A percentile compares a stretch with the other conserved stretches of the same genome.
Conservation (phyloP, 345 rosid species). For the Crucihimalaya himalaica region DNA sequence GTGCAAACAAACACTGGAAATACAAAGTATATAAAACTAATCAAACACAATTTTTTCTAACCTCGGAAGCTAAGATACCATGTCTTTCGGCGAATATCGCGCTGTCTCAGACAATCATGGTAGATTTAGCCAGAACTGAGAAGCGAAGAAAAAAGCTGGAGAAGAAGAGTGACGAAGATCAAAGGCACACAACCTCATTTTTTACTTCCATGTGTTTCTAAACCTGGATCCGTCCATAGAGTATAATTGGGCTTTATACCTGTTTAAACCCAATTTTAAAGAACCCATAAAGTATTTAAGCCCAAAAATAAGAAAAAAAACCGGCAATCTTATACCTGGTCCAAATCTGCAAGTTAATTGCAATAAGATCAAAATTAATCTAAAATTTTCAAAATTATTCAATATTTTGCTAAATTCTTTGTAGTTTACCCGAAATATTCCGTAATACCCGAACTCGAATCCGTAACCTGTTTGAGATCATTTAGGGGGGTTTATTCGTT, state of each 20-base stretch:
- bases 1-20: neutral
- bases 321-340: too few relatives aligned
- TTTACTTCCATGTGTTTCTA: neutral
- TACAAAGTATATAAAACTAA: neutral
- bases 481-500: too few relatives aligned
- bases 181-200: neutral
- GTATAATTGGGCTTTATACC: neutral
- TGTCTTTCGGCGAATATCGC: neutral
- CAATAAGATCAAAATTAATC: too few relatives aligned
- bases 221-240: neutral
- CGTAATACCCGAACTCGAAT: too few relatives aligned
- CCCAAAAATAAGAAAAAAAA: too few relatives aligned
- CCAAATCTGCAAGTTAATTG: too few relatives aligned
- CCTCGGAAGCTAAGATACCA: constrained; percentile 9
- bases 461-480: too few relatives aligned
- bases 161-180: neutral
- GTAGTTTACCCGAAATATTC: too few relatives aligned
- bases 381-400: too few relatives aligned
- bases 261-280: neutral
- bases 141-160: neutral
- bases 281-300: too few relatives aligned
- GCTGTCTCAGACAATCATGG: neutral
- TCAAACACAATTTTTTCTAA: neutral
- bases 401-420: too few relatives aligned
- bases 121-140: neutral